phyloP scores from a whole-genome alignment of 208 protist genomes.

The Trypanosoma lewisi region DNA sequence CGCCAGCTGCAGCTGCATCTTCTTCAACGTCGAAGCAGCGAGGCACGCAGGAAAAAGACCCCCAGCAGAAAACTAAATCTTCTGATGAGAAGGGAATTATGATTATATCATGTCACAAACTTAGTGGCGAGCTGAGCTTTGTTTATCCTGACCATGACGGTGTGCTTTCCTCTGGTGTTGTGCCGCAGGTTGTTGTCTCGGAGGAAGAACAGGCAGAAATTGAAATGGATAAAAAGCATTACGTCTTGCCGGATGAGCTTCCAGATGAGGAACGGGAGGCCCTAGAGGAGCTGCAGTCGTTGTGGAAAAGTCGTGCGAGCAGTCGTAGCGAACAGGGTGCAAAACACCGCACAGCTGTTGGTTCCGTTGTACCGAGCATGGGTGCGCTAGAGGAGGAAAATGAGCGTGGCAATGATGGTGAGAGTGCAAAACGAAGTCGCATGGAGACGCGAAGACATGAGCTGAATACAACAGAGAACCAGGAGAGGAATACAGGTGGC shows the following conservation, averaged over 20 bases:
- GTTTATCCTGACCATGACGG: conserved; percentile 87
- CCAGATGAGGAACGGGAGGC: conserved; percentile 64
- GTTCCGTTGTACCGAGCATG: conserved; percentile 18
- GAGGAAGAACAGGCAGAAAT: conserved; percentile 59
- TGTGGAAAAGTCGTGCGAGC: conserved; percentile 66
- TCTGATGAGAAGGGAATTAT: conserved; percentile 41
- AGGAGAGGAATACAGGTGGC: conserved; percentile 32
- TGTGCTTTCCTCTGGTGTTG: conserved; percentile 72
- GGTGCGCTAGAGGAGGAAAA: conserved; percentile 3
- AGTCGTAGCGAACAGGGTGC: conserved; percentile 62
- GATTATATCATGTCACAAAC: conserved; percentile 87
- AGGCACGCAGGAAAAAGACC: not conserved
- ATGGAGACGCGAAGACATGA: conserved; percentile 4
- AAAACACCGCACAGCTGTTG: conserved; percentile 39
- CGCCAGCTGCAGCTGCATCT: not conserved
- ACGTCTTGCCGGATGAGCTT: conserved; percentile 61
- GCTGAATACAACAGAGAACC: conserved; percentile 16
- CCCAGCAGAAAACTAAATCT: not conserved
- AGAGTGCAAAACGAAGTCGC: conserved; percentile 3
- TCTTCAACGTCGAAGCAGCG: no score
- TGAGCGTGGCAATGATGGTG: not conserved
- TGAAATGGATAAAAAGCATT: conserved; percentile 42
- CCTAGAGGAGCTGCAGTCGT: conserved; percentile 77
- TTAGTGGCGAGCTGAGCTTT: conserved; percentile 60
- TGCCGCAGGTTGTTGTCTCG: conserved; percentile 68